These are phyloP conservation scores for Cytospora chrysosperma DNA, from an alignment of 2,329 filamentous ascomycete species.

Conservation along the genomic window DNA sequence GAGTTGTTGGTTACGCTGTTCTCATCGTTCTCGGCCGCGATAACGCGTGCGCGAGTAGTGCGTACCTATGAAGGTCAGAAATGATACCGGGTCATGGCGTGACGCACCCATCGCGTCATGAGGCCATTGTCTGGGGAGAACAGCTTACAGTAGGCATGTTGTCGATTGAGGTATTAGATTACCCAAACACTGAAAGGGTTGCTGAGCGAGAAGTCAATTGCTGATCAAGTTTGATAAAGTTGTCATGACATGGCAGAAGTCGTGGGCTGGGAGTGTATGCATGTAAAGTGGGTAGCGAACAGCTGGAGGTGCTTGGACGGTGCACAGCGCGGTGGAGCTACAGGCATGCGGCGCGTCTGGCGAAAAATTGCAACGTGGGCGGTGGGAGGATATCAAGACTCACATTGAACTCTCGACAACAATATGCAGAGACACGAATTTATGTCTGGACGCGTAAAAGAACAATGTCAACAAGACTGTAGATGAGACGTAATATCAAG, in stretches of 20 bases:
- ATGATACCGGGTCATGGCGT: neutral
- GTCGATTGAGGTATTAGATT: constrained; percentile 20
- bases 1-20: constrained; percentile 58
- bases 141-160: constrained; percentile 37
- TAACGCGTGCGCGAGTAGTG: constrained; percentile 65
- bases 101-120: constrained; percentile 5
- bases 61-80: constrained; percentile 55
- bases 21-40: constrained; percentile 93
- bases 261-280: neutral
- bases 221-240: neutral
- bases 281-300: constrained; percentile 7
- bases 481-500: neutral
- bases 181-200: constrained; percentile 19
- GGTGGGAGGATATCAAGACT: constrained; percentile 7
- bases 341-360: constrained; percentile 17
- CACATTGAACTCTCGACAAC: constrained; percentile 21
- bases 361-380: constrained; percentile 19
- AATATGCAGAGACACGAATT: constrained; percentile 15
- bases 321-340: constrained; percentile 20
- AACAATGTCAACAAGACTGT: constrained; percentile 7
- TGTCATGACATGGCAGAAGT: constrained; percentile 4
- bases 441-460: constrained; percentile 21
- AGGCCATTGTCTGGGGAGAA: constrained; percentile 10
- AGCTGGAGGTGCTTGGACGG: constrained; percentile 16
- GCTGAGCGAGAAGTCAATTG: constrained; percentile 14